Evolutionary conservation across 257 asterid genomes (phyloP).

Genomic region (Salvia miltiorrhiza): DNA sequence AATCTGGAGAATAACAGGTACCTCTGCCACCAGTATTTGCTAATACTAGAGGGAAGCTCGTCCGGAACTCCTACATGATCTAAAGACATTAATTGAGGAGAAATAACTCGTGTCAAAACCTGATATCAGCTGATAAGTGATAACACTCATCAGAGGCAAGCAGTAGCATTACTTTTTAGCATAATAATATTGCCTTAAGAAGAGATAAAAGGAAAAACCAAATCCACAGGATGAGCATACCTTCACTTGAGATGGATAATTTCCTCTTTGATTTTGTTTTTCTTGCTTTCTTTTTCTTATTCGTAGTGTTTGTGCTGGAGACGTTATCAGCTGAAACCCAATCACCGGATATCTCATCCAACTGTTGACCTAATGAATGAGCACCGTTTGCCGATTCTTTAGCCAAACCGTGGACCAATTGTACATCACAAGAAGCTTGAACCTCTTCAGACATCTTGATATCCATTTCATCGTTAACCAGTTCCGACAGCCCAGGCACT

Average conservation of each 20-base stretch:
- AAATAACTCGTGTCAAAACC: not conserved
- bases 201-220: not conserved
- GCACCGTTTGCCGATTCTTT: constrained; percentile 28
- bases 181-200: not conserved
- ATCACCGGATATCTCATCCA: constrained; percentile 26
- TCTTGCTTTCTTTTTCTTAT: constrained; percentile 50
- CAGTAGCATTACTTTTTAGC: not conserved
- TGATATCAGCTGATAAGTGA: not conserved
- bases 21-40: constrained; percentile 90
- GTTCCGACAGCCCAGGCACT: constrained; percentile 22
- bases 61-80: constrained; percentile 36
- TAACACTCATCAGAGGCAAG: not conserved
- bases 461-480: constrained; percentile 17
- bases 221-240: constrained; percentile 24
- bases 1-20: constrained; percentile 71
- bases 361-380: constrained; percentile 16
- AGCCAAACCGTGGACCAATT: constrained; percentile 13
- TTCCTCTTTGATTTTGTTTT: constrained; percentile 34
- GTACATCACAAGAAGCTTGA: constrained; percentile 30
- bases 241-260: constrained; percentile 41
- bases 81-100: constrained; percentile 24
- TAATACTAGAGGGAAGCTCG: constrained; percentile 50
- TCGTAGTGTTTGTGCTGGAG: constrained; percentile 9
- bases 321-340: constrained; percentile 28
- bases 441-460: constrained; percentile 27